phyloP scores from a whole-genome alignment of 352 stramenopile genomes.

The Pythium vanterpoolii region DNA sequence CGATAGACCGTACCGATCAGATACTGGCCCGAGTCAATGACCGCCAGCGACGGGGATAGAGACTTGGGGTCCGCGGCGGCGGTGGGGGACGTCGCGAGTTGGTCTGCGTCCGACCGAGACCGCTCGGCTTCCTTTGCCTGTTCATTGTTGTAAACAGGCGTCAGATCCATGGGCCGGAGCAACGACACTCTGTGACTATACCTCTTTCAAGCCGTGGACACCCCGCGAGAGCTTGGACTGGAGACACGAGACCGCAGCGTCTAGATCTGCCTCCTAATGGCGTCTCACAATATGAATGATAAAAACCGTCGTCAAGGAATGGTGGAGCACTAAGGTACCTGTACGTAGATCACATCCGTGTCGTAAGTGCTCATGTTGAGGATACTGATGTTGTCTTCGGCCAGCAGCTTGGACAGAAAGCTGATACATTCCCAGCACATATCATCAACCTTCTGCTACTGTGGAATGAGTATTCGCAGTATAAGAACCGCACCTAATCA shows the following conservation, averaged over 20 bases:
- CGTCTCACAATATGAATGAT: neutral
- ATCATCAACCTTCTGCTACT: no score
- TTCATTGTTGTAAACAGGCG: neutral
- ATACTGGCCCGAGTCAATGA: slow-evolving; percentile 72
- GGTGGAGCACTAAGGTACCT: slow-evolving; percentile 21
- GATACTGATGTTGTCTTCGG: slow-evolving; percentile 84
- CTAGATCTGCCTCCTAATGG: slow-evolving; percentile 46
- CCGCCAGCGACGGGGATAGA: slow-evolving; percentile 10
- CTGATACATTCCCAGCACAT: no score
- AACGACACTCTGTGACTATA: slow-evolving; percentile 14
- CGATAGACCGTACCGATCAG: slow-evolving; percentile 45
- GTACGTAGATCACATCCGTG: slow-evolving; percentile 87
- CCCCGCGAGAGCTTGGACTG: slow-evolving; percentile 75
- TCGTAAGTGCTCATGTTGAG: slow-evolving; percentile 91
- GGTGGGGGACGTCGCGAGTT: slow-evolving; percentile 5
- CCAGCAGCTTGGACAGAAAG: slow-evolving; percentile 81
- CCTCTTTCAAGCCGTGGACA: slow-evolving; percentile 79
- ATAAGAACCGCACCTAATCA: slow-evolving; percentile 52
- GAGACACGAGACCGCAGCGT: slow-evolving; percentile 68
- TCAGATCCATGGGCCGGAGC: neutral
- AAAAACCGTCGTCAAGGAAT: neutral
- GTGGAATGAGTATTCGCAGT: no score
- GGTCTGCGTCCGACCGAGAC: slow-evolving; percentile 4
- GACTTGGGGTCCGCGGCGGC: slow-evolving; percentile 10
- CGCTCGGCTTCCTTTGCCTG: slow-evolving; percentile 25